Base-by-base conservation (phyloP, 2,329 filamentous ascomycete genomes). In the Cladosporium sp. region DNA sequence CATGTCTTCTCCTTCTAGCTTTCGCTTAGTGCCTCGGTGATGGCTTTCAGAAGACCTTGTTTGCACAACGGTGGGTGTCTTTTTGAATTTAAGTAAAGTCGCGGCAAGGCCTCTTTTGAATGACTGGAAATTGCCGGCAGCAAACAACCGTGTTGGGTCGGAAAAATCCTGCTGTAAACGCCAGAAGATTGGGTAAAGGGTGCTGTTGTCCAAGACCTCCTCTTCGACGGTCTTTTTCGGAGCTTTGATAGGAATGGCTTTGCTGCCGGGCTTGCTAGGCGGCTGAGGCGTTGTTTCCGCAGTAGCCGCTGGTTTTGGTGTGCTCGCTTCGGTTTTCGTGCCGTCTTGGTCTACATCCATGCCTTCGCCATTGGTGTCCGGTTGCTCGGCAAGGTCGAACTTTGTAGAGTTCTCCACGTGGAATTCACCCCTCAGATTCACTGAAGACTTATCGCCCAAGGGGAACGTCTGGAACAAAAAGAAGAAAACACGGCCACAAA, bases 381-480 rank as follows among this genome's bases (percentile, higher is more conserved):
- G 71, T 33, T 31, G 34, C 33, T 84, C 54, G 2, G 44, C 31
- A 4, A 56, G 78, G 63, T 95, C 89, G 64, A 84, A 98, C 0
- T 81, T 83, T 1, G 95, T 98, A 52, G 91, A 82, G 74, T 98
- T 99, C 64, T 97, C 93, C 22, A 87, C 83, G 65, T 99, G 93
- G 61, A 93, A 99, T 72, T 97, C 92, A 61, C 93, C 93, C 48
- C 93, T 83, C 37, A 97, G 77, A 65, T 99, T 99, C 46, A 98
- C 93, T 0, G 93, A 96, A 68, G 93, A 97, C 68, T 92, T 93
- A 70, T 98, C 95, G 32, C 92, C 92, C 0, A 98, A 77, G 1
- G 93, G 93, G 64, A 98, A 97, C 68, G 90, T 95, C 69, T 98
- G 93, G 70, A 97, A 98, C 66, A 98, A 82, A 70, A 96, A 99